phyloP scores from a whole-genome alignment of 331 rosid genomes.

The Spiraea crenata region DNA sequence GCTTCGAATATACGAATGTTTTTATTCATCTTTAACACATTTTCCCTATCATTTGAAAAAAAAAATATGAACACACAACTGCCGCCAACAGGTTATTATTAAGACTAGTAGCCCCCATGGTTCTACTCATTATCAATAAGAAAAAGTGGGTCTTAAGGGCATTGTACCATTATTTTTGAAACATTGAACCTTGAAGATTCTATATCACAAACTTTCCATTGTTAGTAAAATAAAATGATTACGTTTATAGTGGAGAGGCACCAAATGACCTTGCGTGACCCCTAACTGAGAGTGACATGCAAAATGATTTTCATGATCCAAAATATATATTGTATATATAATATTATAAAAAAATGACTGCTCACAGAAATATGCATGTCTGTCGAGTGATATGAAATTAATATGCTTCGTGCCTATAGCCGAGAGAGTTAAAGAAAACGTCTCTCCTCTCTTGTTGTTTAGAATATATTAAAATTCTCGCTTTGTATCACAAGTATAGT shows the following conservation, averaged over 20 bases:
- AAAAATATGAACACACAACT: too few relatives aligned
- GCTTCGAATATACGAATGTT: too few relatives aligned
- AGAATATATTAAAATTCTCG: too few relatives aligned
- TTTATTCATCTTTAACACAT: too few relatives aligned
- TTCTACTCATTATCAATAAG: too few relatives aligned
- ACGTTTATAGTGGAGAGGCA: slow-evolving; percentile 25
- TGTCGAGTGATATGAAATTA: slow-evolving; percentile 9
- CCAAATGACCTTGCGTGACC: slow-evolving; percentile 12
- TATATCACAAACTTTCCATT: slow-evolving; percentile 18
- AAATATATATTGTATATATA: neutral
- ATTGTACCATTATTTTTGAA: slow-evolving; percentile 8
- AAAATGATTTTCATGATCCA: neutral
- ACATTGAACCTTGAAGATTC: slow-evolving; percentile 37
- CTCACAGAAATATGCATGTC: neutral
- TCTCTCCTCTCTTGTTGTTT: too few relatives aligned
- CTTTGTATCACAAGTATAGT: too few relatives aligned
- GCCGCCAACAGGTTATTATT: slow-evolving; percentile 5
- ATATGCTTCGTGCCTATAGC: too few relatives aligned
- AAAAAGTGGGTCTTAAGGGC: slow-evolving; percentile 12
- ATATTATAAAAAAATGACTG: neutral
- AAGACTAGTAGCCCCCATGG: too few relatives aligned
- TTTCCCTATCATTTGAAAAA: too few relatives aligned
- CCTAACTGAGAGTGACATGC: slow-evolving; percentile 30
- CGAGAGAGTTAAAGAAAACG: too few relatives aligned
- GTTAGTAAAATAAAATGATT: slow-evolving; percentile 29